Conservation (phyloP, 768 basidiomycete species). For the Hemileccinum rubropunctum region DNA sequence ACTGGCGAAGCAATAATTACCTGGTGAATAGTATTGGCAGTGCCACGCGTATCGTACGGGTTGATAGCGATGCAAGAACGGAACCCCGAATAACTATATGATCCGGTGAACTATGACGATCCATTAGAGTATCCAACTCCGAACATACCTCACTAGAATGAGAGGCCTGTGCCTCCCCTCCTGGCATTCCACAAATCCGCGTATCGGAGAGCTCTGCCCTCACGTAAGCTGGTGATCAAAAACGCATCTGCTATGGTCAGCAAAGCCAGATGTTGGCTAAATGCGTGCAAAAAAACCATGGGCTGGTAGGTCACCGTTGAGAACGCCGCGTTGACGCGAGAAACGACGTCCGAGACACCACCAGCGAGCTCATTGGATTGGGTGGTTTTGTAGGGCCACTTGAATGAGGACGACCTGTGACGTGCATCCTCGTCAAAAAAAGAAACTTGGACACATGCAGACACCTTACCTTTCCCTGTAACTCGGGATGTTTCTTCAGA, state of each 20-base stretch:
- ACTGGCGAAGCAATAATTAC: conserved; percentile 3
- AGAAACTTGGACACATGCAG: neutral
- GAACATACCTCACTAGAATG: conserved; percentile 66
- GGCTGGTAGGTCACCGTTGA: conserved; percentile 87
- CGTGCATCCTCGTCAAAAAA: neutral
- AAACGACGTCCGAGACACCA: conserved; percentile 66
- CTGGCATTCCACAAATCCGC: conserved; percentile 86
- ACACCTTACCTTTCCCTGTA: conserved; percentile 60
- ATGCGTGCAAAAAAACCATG: conserved; percentile 82
- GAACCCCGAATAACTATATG: conserved; percentile 85
- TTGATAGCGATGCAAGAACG: too few relatives aligned
- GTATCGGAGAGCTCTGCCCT: conserved; percentile 82
- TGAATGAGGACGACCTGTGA: conserved; percentile 78
- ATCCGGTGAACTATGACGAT: conserved; percentile 67
- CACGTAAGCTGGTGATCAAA: conserved; percentile 77
- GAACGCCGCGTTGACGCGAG: conserved; percentile 80
- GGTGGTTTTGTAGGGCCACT: conserved; percentile 80
- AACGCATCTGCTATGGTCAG: conserved; percentile 84
- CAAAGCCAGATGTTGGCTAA: conserved; percentile 81
- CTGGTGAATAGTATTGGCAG: conserved; percentile 74
- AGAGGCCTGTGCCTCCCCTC: conserved; percentile 63
- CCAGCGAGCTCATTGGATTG: conserved; percentile 73
- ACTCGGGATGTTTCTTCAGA: conserved; percentile 73
- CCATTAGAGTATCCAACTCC: neutral
- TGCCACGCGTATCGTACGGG: conserved; percentile 81